A percentile compares a stretch with the other conserved stretches of the same genome.
Evolutionary conservation across 805 yeast genomes (phyloP).

Genomic region (Saccharomycopsis sp.): DNA sequence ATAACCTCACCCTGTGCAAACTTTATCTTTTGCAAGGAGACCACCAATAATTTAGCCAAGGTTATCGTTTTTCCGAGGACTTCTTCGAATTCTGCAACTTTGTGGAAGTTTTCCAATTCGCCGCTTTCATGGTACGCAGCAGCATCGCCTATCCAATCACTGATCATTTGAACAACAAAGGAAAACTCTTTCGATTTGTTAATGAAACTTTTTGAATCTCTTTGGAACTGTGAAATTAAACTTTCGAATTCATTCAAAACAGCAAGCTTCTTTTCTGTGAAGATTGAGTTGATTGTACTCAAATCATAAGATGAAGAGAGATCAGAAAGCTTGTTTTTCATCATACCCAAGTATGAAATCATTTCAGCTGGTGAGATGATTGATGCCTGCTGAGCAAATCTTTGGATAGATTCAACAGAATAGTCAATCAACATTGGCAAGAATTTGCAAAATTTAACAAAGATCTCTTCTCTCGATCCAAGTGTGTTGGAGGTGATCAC

Average conservation of each 20-base stretch:
- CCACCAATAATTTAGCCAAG: conserved; percentile 48
- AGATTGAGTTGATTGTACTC: not conserved
- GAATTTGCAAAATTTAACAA: conserved; percentile 23
- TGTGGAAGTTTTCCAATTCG: conserved; percentile 31
- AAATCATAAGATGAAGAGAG: not conserved
- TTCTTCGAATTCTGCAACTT: conserved; percentile 1
- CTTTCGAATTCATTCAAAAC: conserved; percentile 25
- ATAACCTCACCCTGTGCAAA: conserved; percentile 30
- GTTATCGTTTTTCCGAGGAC: conserved; percentile 21
- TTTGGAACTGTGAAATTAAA: conserved; percentile 18
- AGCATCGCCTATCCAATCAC: conserved; percentile 36
- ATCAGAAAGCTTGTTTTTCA: conserved; percentile 1
- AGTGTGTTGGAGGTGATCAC: not conserved
- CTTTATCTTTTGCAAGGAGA: conserved; percentile 56
- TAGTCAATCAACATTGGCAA: conserved; percentile 33
- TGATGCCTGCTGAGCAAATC: conserved; percentile 1
- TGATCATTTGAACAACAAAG: conserved; percentile 41
- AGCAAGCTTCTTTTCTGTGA: not conserved
- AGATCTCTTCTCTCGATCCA: not conserved
- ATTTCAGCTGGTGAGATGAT: not conserved
- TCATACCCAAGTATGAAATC: not conserved
- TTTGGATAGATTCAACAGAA: conserved; percentile 23
- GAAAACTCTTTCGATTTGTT: conserved; percentile 25
- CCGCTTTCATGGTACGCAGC: conserved; percentile 1
- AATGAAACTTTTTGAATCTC: conserved; percentile 26